Percentiles rank a stretch among this genome's conserved stretches.
These are phyloP conservation scores for Talaromyces verruculosus DNA, from an alignment of 2,329 filamentous ascomycete species.

Conservation along the genomic window DNA sequence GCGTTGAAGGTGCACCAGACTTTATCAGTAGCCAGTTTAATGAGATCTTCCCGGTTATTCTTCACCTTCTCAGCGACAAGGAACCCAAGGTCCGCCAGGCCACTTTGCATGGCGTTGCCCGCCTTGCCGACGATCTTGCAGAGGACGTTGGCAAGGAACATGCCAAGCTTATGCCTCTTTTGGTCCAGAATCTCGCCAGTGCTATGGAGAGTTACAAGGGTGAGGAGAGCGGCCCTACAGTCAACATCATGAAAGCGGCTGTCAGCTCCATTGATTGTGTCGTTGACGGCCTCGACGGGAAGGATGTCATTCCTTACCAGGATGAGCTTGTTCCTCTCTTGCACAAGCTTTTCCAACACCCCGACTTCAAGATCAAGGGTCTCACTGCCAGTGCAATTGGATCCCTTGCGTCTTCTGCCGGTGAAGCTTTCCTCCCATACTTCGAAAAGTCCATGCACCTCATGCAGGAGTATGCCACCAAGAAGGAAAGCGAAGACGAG, in stretches of 20 bases:
- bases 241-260: constrained; percentile 83
- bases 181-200: constrained; percentile 85
- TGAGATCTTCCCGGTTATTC: constrained; percentile 78
- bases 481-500: constrained; percentile 88
- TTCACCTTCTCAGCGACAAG: constrained; percentile 79
- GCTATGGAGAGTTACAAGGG: constrained; percentile 68
- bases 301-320: constrained; percentile 79
- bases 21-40: constrained; percentile 93
- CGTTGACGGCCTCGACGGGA: constrained; percentile 73
- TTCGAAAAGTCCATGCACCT: constrained; percentile 87
- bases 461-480: constrained; percentile 77
- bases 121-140: constrained; percentile 87
- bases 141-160: constrained; percentile 88
- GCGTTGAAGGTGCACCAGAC: constrained; percentile 93
- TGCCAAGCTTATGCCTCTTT: constrained; percentile 74
- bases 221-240: constrained; percentile 68
- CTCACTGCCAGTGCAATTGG: constrained; percentile 86
- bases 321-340: constrained; percentile 80
- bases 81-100: constrained; percentile 82
- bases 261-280: constrained; percentile 90
- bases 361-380: constrained; percentile 86
- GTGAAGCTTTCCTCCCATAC: constrained; percentile 82
- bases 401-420: constrained; percentile 82
- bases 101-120: constrained; percentile 80
- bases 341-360: constrained; percentile 77